Percentiles rank a stretch among this genome's conserved stretches.
Conservation (phyloP, 2,329 filamentous ascomycete species). For the Botrytis medusae region DNA sequence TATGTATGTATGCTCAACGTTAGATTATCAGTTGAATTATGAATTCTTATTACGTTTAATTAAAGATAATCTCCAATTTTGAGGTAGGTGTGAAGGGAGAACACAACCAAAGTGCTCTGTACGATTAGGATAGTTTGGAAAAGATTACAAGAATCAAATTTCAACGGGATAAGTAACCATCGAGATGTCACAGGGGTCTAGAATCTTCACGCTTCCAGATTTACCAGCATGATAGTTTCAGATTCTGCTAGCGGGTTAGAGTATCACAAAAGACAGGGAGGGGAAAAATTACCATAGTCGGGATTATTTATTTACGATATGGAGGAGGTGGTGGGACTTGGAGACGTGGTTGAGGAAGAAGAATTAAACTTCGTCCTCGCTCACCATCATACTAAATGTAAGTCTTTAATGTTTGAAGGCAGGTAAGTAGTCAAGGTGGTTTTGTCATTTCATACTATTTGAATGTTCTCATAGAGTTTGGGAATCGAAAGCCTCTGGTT, state of each 20-base stretch:
- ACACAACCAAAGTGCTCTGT: too few species aligned
- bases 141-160: background rate
- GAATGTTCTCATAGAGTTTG: background rate
- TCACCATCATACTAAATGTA: too few species aligned
- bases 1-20: too few species aligned
- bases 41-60: background rate
- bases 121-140: background rate
- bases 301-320: too few species aligned
- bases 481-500: too few species aligned
- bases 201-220: background rate
- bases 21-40: background rate
- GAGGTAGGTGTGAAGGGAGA: too few species aligned
- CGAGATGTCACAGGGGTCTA: too few species aligned
- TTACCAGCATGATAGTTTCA: background rate
- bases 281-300: too few species aligned
- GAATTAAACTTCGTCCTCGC: background rate
- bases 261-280: background rate
- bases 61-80: too few species aligned
- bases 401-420: too few species aligned
- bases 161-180: too few species aligned
- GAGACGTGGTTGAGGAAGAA: background rate
- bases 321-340: too few species aligned
- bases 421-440: background rate
- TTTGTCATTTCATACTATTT: background rate
- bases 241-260: background rate